Evolutionary conservation across 108 stramenopile species (phyloP).

Genomic region (Pseudonitzschia pungens): DNA sequence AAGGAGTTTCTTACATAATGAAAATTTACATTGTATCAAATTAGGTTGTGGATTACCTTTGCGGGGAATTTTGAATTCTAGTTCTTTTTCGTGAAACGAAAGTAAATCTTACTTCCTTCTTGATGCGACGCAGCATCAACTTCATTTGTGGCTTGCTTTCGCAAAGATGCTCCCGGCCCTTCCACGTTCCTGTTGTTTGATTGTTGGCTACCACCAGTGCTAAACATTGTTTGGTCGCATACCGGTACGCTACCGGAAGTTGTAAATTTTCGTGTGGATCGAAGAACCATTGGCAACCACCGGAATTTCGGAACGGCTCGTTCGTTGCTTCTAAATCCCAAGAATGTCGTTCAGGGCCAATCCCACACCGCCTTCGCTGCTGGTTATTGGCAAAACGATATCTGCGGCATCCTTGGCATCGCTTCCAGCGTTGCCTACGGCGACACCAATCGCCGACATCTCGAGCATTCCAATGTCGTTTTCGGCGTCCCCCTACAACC

Average conservation of each 20-base stretch:
- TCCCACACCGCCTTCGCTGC: constrained; percentile 91
- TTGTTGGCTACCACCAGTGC: not conserved
- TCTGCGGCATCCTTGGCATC: constrained; percentile 74
- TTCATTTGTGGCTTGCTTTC: not conserved
- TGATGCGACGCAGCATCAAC: not conserved
- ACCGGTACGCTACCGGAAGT: too few relatives aligned
- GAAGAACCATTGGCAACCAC: too few relatives aligned
- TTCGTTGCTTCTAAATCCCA: too few relatives aligned
- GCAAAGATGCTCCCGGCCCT: not conserved
- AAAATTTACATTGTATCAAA: too few relatives aligned
- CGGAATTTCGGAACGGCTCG: too few relatives aligned
- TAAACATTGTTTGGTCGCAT: not conserved
- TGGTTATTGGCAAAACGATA: constrained; percentile 72
- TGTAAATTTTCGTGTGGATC: too few relatives aligned
- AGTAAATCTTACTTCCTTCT: not conserved
- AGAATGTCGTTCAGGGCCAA: constrained; percentile 67
- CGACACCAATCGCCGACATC: constrained; percentile 77
- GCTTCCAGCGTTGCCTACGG: constrained; percentile 83
- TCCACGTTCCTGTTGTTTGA: not conserved
- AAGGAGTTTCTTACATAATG: not conserved
- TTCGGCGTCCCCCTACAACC: constrained; percentile 84
- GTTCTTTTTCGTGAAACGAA: not conserved
- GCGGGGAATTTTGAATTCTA: too few relatives aligned
- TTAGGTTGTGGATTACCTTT: too few relatives aligned
- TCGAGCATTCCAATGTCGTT: constrained; percentile 89